Evolutionary conservation across 2,329 filamentous ascomycete species (phyloP).

Genomic region (Fusarium marasasianum): DNA sequence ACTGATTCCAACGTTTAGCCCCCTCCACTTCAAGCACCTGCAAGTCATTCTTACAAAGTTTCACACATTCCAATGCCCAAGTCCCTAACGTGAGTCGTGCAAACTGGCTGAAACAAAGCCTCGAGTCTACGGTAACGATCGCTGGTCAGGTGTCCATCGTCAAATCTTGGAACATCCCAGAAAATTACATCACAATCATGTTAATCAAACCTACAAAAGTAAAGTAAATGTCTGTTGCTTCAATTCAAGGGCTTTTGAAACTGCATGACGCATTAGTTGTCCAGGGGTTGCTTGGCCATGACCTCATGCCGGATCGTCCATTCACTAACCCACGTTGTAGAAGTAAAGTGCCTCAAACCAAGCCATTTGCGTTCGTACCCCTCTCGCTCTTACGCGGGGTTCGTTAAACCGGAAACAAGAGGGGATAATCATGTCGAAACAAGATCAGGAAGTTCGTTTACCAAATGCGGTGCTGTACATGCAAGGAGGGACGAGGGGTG

Average conservation of each 20-base stretch:
- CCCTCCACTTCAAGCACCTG: not conserved
- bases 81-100: constrained; percentile 5
- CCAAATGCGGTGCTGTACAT: not conserved
- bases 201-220: not conserved
- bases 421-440: not conserved
- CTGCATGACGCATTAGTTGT: constrained; percentile 38
- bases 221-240: not conserved
- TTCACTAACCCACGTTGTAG: constrained; percentile 15
- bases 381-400: constrained; percentile 16
- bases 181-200: constrained; percentile 20
- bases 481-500: too few species aligned
- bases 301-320: constrained; percentile 39
- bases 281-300: constrained; percentile 36
- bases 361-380: constrained; percentile 22
- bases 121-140: not conserved
- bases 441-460: not conserved
- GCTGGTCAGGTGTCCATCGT: not conserved
- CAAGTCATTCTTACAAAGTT: constrained; percentile 28
- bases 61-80: constrained; percentile 19
- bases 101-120: constrained; percentile 21
- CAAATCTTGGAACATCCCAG: not conserved
- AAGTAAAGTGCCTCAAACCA: constrained; percentile 27
- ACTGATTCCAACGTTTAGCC: constrained; percentile 21
- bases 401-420: constrained; percentile 8
- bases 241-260: constrained; percentile 5